phyloP scores from a whole-genome alignment of 1,139 yeast species.

The Geotrichum europaeum region DNA sequence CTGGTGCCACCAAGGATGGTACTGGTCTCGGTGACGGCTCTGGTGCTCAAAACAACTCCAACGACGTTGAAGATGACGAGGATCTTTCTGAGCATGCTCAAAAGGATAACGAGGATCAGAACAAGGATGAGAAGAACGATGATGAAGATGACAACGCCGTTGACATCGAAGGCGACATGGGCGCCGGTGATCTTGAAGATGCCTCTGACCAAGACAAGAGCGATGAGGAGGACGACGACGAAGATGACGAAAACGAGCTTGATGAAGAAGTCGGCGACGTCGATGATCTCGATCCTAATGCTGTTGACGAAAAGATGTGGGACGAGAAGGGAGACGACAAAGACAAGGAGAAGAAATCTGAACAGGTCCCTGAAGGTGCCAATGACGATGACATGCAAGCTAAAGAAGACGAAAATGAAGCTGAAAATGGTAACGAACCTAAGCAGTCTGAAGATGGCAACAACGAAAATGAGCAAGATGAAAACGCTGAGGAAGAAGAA shows the following conservation, averaged over 20 bases:
- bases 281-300: conserved; percentile 89
- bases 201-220: conserved; percentile 53
- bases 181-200: conserved; percentile 83
- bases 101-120: conserved; percentile 69
- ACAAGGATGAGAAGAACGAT: conserved; percentile 56
- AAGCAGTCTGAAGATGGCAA: conserved; percentile 42
- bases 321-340: conserved; percentile 83
- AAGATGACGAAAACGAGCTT: conserved; percentile 52
- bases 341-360: conserved; percentile 58
- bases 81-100: conserved; percentile 87
- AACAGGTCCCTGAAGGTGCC: conserved; percentile 56
- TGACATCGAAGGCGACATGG: conserved; percentile 91
- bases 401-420: conserved; percentile 79
- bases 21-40: conserved; percentile 98
- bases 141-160: conserved; percentile 64
- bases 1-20: conserved; percentile 51
- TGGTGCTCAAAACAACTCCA: conserved; percentile 74
- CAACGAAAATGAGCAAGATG: conserved; percentile 30
- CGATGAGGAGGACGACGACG: conserved; percentile 48
- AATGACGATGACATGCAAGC: conserved; percentile 47
- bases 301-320: conserved; percentile 98
- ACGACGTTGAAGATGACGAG: conserved; percentile 89
- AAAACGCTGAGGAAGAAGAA: conserved; percentile 37
- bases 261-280: conserved; percentile 90
- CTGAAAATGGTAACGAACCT: conserved; percentile 63